Conservation (phyloP, 768 basidiomycete species). For the Butyriboletus loyo region DNA sequence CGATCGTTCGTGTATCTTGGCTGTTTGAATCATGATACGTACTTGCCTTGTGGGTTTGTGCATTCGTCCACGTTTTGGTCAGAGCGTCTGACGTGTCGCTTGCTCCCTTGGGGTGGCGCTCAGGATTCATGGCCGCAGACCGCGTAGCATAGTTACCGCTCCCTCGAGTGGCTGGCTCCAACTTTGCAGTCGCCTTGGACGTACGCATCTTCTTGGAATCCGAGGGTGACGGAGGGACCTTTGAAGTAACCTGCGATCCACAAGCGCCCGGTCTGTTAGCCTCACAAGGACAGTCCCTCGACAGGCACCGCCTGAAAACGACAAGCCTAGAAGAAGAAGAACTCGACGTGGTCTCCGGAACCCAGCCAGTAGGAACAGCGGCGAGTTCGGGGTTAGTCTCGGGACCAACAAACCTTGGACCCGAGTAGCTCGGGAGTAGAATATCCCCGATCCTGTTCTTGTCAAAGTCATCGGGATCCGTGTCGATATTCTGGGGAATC, state of each 20-base stretch:
- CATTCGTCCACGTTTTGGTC: not conserved
- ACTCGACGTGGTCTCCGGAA: not conserved
- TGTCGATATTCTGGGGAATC: not conserved
- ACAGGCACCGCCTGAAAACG: slow-evolving; percentile 10
- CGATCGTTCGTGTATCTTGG: not conserved
- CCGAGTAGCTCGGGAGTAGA: not conserved
- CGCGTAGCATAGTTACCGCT: not conserved
- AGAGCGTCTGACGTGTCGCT: not conserved
- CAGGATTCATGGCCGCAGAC: not conserved
- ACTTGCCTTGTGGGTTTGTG: not conserved
- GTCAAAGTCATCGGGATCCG: not conserved
- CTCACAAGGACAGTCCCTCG: slow-evolving; percentile 13
- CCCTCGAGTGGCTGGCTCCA: not conserved
- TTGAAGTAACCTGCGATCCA: not conserved
- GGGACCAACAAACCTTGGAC: not conserved
- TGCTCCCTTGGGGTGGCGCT: not conserved
- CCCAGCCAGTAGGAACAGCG: not conserved
- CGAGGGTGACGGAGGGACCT: not conserved
- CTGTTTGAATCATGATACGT: not conserved
- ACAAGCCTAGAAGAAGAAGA: slow-evolving; percentile 3
- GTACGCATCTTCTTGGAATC: not conserved
- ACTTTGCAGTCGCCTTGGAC: not conserved
- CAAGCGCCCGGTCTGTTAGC: not conserved
- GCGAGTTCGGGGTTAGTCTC: not conserved
- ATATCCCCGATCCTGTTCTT: not conserved